These are phyloP conservation scores for sorghum (Sorghum bicolor) DNA, from an alignment of 176 grass and related monocot species.

Conservation along the genomic window DNA sequence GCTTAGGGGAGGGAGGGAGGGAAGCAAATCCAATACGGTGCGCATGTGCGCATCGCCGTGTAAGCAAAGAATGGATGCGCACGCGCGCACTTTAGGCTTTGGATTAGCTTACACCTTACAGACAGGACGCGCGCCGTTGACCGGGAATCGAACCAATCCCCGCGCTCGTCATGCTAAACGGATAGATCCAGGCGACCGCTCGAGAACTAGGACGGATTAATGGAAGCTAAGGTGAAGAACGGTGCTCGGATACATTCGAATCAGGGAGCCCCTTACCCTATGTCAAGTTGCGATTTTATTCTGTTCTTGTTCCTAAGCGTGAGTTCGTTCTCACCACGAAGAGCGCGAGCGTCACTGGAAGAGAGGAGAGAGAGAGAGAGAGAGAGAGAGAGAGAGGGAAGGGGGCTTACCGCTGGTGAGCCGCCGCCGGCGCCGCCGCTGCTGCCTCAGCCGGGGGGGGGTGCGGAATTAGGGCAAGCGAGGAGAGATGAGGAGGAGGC, in stretches of 20 bases:
- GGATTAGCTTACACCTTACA: too few species aligned
- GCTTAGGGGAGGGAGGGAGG: not conserved
- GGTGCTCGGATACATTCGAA: not conserved
- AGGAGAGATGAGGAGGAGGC: not conserved
- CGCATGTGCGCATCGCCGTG: not conserved
- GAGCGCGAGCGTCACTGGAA: not conserved
- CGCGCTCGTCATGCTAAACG: not conserved
- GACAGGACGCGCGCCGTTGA: too few species aligned
- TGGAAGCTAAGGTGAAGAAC: not conserved
- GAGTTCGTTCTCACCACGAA: not conserved
- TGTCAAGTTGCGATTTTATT: not conserved
- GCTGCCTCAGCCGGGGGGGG: not conserved
- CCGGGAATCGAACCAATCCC: not conserved
- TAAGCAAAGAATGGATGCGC: not conserved
- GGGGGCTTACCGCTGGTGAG: constrained; percentile 8
- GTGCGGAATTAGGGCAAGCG: constrained; percentile 1
- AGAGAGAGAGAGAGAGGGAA: not conserved
- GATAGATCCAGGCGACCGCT: not conserved
- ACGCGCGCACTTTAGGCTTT: too few species aligned
- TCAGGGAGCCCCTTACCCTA: not conserved
- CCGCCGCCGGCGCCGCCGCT: not conserved
- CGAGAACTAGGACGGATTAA: not conserved
- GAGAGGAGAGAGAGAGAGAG: not conserved
- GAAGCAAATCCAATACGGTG: not conserved
- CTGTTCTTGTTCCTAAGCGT: not conserved